Conservation (phyloP, 306 rosid genomes). For the Vicia villosa region DNA sequence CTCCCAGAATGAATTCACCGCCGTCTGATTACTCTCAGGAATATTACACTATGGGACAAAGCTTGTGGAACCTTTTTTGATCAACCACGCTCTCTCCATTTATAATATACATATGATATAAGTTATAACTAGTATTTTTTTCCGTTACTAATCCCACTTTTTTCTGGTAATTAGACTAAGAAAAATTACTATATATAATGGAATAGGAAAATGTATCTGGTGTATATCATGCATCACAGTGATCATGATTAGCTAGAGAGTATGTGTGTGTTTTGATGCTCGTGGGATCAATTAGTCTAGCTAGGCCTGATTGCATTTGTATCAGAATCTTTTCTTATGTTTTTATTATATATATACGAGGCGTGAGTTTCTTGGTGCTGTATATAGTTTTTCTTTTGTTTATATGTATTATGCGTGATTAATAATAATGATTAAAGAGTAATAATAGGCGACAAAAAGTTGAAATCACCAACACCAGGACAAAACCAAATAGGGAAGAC, state of each 20-base stretch:
- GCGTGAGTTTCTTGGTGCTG: no score
- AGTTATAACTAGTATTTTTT: background rate
- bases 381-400: no score
- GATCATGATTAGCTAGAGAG: no score
- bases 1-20: constrained; percentile 70
- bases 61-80: constrained; percentile 63
- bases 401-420: background rate
- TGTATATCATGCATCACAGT: no score
- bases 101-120: background rate
- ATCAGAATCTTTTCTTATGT: no score
- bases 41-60: constrained; percentile 42
- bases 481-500: background rate
- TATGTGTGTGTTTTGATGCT: no score
- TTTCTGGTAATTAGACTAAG: no score
- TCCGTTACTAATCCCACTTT: background rate
- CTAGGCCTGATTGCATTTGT: background rate
- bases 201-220: no score
- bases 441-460: background rate
- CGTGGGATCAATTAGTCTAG: no score
- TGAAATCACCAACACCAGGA: background rate
- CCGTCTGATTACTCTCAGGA: constrained; percentile 47
- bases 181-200: no score
- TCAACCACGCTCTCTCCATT: background rate
- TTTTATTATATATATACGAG: no score
- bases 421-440: background rate